Base-by-base conservation (phyloP, 1,139 yeast species). In the Saccharomyces pastorianus region DNA sequence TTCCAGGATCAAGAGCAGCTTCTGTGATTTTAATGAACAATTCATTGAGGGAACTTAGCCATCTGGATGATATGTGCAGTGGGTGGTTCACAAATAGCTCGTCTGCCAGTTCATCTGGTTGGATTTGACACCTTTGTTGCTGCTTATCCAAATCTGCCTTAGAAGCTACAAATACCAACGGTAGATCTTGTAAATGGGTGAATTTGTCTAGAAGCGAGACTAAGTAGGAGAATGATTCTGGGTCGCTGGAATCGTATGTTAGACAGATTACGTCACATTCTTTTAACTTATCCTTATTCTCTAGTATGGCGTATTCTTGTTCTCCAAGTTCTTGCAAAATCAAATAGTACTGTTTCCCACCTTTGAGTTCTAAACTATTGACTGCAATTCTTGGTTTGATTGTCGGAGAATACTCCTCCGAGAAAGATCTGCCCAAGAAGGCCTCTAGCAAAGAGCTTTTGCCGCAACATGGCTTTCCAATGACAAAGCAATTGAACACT, bases 111-210 rank as follows among this genome's bases (percentile, higher is more conserved):
- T 81, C 85, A 63, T 93, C 98, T 0, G 99, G 99, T 64, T 89
- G 96, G 5, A 79, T 74, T 55, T 83, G 88, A 34, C 87, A 82
- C 34, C 99, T 70, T 66, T 93, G 99, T 64, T 91, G 97, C 66
- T 91, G 98, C 61, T 95, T 84, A 68, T 93, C 99, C 48, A 90
- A 75, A 70, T 93, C 99, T 0, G 99, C 98, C 66, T 93, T 93
- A 31, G 90, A 73, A 0, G 96, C 99, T 1, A 90, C 98, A 66
- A 85, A 88, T 0, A 91, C 85, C 4, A 88, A 80, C 0, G 99
- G 99, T 2, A 91, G 74, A 53, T 82, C 82, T 62, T 83, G 84
- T 46, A 91, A 72, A 46, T 75, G 73, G 0, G 82, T 79, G 63
- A 85, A 82, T 57, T 76, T 78, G 49, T 76, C 73, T 27, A 90